These are phyloP conservation scores for Ceratobasidium sp. DNA, from an alignment of 1,284 basidiomycete genomes.

Conservation along the genomic window DNA sequence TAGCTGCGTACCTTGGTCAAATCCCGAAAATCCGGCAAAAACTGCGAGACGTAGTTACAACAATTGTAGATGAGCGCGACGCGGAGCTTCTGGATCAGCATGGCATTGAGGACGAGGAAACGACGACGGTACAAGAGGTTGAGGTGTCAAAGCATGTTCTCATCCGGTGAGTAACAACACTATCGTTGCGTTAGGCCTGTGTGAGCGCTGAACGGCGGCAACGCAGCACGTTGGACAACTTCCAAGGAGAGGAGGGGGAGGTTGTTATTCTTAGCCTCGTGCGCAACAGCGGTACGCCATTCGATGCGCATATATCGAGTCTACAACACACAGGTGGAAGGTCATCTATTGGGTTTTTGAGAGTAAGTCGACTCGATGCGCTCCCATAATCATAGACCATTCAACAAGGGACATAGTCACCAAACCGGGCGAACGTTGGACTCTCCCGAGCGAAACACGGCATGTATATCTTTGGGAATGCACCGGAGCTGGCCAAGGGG, in stretches of 20 bases:
- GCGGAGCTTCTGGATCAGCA: slow-evolving; percentile 67
- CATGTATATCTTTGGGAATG: slow-evolving; percentile 78
- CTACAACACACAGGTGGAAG: slow-evolving; percentile 49
- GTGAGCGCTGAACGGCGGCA: background rate
- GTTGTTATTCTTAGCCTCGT: slow-evolving; percentile 79
- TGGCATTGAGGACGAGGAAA: slow-evolving; percentile 59
- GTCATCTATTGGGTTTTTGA: slow-evolving; percentile 77
- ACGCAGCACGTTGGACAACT: slow-evolving; percentile 79
- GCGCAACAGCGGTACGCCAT: slow-evolving; percentile 68
- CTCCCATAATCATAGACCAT: slow-evolving; percentile 35
- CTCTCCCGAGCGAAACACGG: slow-evolving; percentile 80
- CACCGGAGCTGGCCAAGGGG: slow-evolving; percentile 63
- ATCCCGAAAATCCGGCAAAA: slow-evolving; percentile 70
- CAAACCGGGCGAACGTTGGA: slow-evolving; percentile 66
- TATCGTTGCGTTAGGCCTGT: slow-evolving; percentile 13
- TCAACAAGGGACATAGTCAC: slow-evolving; percentile 47
- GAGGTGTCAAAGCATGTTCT: slow-evolving; percentile 65
- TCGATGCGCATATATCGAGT: slow-evolving; percentile 22
- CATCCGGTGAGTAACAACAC: slow-evolving; percentile 27
- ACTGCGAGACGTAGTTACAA: slow-evolving; percentile 65
- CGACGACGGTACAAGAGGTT: slow-evolving; percentile 62
- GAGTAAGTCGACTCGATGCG: slow-evolving; percentile 58
- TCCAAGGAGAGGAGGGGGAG: slow-evolving; percentile 64
- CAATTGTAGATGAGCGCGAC: slow-evolving; percentile 78
- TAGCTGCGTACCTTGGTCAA: slow-evolving; percentile 82